Conservation (phyloP, 805 yeast genomes). For the Nakazawaea populi region DNA sequence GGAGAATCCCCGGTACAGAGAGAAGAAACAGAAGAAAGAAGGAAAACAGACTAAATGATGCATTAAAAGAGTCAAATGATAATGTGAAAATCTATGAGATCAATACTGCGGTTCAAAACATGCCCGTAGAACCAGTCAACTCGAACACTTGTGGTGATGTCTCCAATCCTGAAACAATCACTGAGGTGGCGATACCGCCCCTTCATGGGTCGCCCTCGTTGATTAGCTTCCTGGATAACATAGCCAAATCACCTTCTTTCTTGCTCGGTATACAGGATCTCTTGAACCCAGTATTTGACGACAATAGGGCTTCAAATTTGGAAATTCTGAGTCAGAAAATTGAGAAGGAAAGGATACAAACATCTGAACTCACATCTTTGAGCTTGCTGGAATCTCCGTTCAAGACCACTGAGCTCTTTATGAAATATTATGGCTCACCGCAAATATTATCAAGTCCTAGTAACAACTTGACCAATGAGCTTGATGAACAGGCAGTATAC, state of each 20-base stretch:
- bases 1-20: conserved; percentile 14
- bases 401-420: conserved; percentile 15
- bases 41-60: background rate
- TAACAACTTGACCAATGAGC: conserved; percentile 17
- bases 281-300: background rate
- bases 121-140: background rate
- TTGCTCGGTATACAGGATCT: background rate
- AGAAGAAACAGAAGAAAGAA: conserved; percentile 12
- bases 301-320: too few relatives aligned
- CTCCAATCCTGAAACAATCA: conserved; percentile 11
- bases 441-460: conserved; percentile 20
- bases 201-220: conserved; percentile 3
- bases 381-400: background rate
- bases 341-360: background rate
- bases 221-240: background rate
- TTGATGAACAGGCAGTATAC: conserved; percentile 37
- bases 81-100: conserved; percentile 7
- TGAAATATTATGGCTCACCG: conserved; percentile 19
- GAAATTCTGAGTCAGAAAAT: background rate
- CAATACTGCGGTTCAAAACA: conserved; percentile 9
- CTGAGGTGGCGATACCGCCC: background rate
- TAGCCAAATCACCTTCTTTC: background rate
- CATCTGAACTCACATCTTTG: background rate
- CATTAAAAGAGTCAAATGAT: background rate
- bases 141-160: too few relatives aligned